Evolutionary conservation across 257 asterid species (phyloP).

Genomic region (Solanum dulcamara): DNA sequence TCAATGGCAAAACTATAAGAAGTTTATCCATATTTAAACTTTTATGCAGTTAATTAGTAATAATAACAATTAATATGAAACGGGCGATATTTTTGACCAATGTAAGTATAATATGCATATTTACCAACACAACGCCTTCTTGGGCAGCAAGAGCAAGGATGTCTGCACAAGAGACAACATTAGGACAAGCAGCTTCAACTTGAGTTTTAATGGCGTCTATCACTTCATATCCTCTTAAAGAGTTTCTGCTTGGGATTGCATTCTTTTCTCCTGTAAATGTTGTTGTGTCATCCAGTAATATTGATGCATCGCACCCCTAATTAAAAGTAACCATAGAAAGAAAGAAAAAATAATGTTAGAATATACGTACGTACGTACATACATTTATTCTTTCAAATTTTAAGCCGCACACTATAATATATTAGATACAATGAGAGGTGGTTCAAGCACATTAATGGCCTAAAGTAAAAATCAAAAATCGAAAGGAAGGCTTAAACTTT

Average conservation of each 20-base stretch:
- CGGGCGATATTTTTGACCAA: accelerated
- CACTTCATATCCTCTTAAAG: constrained; percentile 31
- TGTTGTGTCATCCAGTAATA: constrained; percentile 31
- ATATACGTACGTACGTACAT: neutral
- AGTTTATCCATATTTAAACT: too few relatives aligned
- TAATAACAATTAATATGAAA: accelerated
- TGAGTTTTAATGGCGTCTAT: constrained; percentile 34
- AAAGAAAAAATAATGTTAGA: neutral
- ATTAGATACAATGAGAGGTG: too few relatives aligned
- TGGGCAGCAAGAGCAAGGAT: constrained; percentile 44
- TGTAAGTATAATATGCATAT: neutral
- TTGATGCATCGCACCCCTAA: constrained; percentile 40
- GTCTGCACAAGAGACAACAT: constrained; percentile 38
- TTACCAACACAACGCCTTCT: constrained; percentile 33
- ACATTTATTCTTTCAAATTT: too few relatives aligned
- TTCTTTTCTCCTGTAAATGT: constrained; percentile 33
- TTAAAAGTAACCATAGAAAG: neutral
- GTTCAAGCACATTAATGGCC: too few relatives aligned
- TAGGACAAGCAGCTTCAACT: constrained; percentile 38
- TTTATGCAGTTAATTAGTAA: neutral
- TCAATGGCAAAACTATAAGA: neutral
- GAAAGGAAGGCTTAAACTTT: too few relatives aligned
- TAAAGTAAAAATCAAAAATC: too few relatives aligned
- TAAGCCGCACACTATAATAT: too few relatives aligned
- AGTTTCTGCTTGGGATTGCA: constrained; percentile 27